Evolutionary conservation across 805 yeast species (phyloP).

Genomic region (Clavispora phyllophila): DNA sequence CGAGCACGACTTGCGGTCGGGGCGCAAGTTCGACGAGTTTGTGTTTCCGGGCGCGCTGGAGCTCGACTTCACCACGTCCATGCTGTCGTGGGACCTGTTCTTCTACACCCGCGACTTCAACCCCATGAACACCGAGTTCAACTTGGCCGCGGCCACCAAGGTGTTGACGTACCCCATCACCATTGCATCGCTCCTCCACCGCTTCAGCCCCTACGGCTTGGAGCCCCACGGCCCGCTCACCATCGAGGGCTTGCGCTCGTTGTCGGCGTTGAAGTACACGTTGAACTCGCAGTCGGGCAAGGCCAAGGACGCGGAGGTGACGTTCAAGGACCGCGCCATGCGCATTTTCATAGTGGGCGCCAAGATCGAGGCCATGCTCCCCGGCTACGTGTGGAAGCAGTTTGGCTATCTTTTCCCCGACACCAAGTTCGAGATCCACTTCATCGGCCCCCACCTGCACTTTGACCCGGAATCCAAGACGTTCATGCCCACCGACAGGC

Average conservation of each 20-base stretch:
- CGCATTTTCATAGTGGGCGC: slow-evolving; percentile 89
- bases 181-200: slow-evolving; percentile 76
- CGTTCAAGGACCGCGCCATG: slow-evolving; percentile 79
- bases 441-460: slow-evolving; percentile 89
- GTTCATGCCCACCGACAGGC: slow-evolving; percentile 50
- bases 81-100: slow-evolving; percentile 86
- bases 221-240: slow-evolving; percentile 85
- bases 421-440: slow-evolving; percentile 77
- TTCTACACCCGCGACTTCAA: slow-evolving; percentile 88
- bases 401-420: slow-evolving; percentile 80
- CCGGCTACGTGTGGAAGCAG: slow-evolving; percentile 95
- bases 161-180: slow-evolving; percentile 92
- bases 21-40: slow-evolving; percentile 92
- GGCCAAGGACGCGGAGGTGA: slow-evolving; percentile 43
- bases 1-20: slow-evolving; percentile 93
- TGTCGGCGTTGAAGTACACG: slow-evolving; percentile 89
- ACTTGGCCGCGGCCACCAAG: slow-evolving; percentile 91
- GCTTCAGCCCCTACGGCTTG: slow-evolving; percentile 76
- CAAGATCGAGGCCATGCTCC: slow-evolving; percentile 87
- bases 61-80: slow-evolving; percentile 67
- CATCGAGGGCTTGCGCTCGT: slow-evolving; percentile 86
- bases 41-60: slow-evolving; percentile 84
- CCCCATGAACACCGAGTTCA: slow-evolving; percentile 96
- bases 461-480: slow-evolving; percentile 64
- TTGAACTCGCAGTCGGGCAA: slow-evolving; percentile 60